Base-by-base conservation (phyloP, 805 yeast genomes). In the Myxozyma neglecta region DNA sequence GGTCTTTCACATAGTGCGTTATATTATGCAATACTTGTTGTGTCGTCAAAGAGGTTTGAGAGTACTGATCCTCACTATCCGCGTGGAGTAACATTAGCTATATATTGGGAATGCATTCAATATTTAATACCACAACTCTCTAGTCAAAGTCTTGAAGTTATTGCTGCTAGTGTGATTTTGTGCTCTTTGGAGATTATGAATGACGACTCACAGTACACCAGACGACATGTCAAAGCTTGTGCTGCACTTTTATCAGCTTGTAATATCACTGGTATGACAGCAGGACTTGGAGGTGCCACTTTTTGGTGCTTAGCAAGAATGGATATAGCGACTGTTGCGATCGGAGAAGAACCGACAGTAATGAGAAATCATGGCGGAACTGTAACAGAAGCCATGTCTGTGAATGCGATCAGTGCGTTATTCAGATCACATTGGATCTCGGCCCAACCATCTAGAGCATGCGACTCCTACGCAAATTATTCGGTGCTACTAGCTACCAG, bases 271-370 rank as follows among this genome's bases (percentile, higher is more conserved):
- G 81, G 80, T 0, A 72, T 75, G 48, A 70, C 77, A 44, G 70
- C 72, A 34, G 64, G 61, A 20, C 70, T 78, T 20, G 76, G 76
- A 50, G 66, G 79, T 58, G 75, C 78, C 0, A 67, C 79, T 49
- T 78, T 80, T 59, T 80, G 82, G 83, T 74, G 76, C 52, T 77
- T 78, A 68, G 78, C 77, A 1, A 68, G 80, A 29, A 72, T 78
- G 73, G 82, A 79, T 63, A 72, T 78, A 8, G 75, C 75, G 52
- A 73, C 74, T 56, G 75, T 72, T 42, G 74, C 69, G 6, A 73
- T 77, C 44, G 77, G 77, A 14, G 79, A 77, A 56, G 71, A 74
- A 53, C 66, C 71, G 1, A 76, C 81, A 0, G 71, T 77, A 56
- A 71, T 76, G 16, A 75, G 73, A 3, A 66, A 75, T 1, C 73